These are phyloP conservation scores for Tanacetum coccineum DNA, from an alignment of 129 eudicot species.

Conservation along the genomic window DNA sequence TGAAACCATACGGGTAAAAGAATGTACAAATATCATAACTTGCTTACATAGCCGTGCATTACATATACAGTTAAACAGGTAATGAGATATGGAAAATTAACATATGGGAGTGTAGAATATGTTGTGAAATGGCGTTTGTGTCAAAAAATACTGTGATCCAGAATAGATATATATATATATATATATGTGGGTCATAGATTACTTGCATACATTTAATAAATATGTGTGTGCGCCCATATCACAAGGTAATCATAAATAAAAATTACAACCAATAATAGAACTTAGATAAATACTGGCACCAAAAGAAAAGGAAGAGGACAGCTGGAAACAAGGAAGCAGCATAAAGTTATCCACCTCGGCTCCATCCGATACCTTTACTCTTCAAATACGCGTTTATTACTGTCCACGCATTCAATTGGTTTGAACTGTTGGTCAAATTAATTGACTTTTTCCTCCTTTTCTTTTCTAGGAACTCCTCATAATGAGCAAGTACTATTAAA, in stretches of 20 bases:
- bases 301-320: no score
- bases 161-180: conserved; percentile 8
- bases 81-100: neutral
- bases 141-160: conserved; percentile 11
- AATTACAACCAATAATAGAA: neutral
- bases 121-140: conserved; percentile 8
- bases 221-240: neutral
- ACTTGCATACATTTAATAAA: conserved; percentile 9
- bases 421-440: neutral
- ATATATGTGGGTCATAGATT: neutral
- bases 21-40: conserved; percentile 7
- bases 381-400: no score
- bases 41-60: conserved; percentile 4
- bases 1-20: neutral
- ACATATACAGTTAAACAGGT: neutral
- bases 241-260: conserved; percentile 9
- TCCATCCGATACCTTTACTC: no score
- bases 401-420: no score
- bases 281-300: neutral
- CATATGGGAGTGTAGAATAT: neutral
- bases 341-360: no score
- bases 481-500: neutral
- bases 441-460: conserved; percentile 11
- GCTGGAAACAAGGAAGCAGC: no score
- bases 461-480: neutral